Base-by-base conservation (phyloP, 768 basidiomycete species). In the Pulveroboletus sp. region DNA sequence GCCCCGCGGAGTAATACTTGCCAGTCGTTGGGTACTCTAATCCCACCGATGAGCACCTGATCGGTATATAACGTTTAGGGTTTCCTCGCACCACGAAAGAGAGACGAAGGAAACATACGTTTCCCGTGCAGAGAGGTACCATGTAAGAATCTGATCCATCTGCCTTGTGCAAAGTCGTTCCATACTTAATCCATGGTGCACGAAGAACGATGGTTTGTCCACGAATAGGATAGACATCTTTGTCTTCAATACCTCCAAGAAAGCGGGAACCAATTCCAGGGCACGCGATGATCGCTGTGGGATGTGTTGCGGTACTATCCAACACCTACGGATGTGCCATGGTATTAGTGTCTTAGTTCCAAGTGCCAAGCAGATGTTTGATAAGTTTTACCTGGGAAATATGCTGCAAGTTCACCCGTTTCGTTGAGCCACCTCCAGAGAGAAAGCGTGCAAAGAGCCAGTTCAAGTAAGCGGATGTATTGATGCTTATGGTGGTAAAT, bases 401-500 rank as follows among this genome's bases (percentile, higher is more conserved):
- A 51, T 90, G 87, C 53, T 84, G 84, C 3, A 91, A 69, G 9
- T 76, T 67, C 4, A 73, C 77, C 2, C 82, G 84, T 6, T 82
- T 69, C 39, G 80, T 71, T 2, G 67, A 66, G 1, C 90, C 90
- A n/a, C 89, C 90, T 0, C 63, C 60, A 0, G 75, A 62, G 14
- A 79, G 65, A 64, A 90, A 84, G 7, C 78, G 79, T 3, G 73
- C 58, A 25, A 81, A 64, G 4, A 91, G 77, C 66, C 85, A 89
- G 17, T 77, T 70, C 45, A 88, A 66, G 59, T 89, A 90, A 5
- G 67, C 59, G 0, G 81, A 75, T 0, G 79, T 73, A 62, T 90
- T 82, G 53, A 94, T 82, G 1, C 82, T 80, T 23, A 93, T 51
- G 0, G 87, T 87, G 5, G 69, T 77, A 69, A 90, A 89, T 1